Evolutionary conservation across 2,329 filamentous ascomycete species (phyloP).

Genomic region (Penicillium sp.): DNA sequence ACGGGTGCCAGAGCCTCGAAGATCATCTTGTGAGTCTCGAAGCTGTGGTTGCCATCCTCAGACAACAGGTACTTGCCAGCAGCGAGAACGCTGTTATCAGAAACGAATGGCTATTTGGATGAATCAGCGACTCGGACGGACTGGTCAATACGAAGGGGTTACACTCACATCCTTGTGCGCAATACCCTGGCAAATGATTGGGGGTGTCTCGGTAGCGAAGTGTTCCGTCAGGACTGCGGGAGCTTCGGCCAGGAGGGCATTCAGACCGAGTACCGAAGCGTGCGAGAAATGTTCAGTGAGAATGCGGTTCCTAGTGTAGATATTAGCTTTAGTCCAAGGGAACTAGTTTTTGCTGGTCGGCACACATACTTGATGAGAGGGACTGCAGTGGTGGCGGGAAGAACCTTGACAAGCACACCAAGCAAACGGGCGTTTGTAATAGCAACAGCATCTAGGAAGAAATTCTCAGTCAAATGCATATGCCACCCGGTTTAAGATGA

Average conservation of each 20-base stretch:
- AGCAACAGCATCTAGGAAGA: conserved; percentile 63
- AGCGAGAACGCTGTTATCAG: conserved; percentile 83
- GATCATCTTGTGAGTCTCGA: conserved; percentile 73
- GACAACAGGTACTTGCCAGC: conserved; percentile 85
- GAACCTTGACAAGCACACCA: conserved; percentile 82
- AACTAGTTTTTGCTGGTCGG: background rate
- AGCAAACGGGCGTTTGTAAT: conserved; percentile 89
- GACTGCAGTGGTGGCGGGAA: conserved; percentile 67
- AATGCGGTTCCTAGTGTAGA: conserved; percentile 67
- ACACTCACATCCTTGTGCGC: conserved; percentile 67
- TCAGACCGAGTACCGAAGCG: conserved; percentile 79
- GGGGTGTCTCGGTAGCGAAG: conserved; percentile 69
- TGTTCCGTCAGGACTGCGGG: conserved; percentile 65
- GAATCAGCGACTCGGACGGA: conserved; percentile 9
- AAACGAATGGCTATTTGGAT: conserved; percentile 65
- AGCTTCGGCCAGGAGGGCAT: conserved; percentile 81
- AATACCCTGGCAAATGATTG: conserved; percentile 78
- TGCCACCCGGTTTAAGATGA: too few relatives aligned
- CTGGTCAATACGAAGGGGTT: background rate
- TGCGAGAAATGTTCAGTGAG: conserved; percentile 71
- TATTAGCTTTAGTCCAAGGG: conserved; percentile 25
- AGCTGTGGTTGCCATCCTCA: conserved; percentile 57
- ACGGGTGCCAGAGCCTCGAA: conserved; percentile 73
- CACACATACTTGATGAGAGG: conserved; percentile 54
- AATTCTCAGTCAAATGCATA: conserved; percentile 18